Conservation (phyloP, 768 basidiomycete species). For the Russula sp. region DNA sequence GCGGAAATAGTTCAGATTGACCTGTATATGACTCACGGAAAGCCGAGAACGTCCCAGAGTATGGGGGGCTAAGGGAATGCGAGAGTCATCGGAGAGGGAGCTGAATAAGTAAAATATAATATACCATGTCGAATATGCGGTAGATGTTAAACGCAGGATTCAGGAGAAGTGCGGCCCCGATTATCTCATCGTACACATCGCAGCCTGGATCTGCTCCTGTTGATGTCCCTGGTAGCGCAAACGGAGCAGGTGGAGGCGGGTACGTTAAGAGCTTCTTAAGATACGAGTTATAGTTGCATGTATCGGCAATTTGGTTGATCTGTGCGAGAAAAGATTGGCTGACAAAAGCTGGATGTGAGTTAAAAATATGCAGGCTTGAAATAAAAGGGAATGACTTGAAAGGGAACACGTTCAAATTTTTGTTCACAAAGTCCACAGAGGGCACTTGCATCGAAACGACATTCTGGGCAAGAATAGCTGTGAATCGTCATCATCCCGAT, state of each 20-base stretch:
- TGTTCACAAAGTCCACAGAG: conserved; percentile 21
- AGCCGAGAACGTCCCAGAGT: conserved; percentile 29
- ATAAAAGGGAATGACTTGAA: conserved; percentile 18
- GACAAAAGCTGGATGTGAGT: conserved; percentile 4
- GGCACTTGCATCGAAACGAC: neutral
- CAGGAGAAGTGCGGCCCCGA: conserved; percentile 13
- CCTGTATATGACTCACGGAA: conserved; percentile 20
- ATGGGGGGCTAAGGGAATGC: conserved; percentile 18
- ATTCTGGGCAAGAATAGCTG: neutral
- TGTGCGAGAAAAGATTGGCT: conserved; percentile 28
- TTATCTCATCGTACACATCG: conserved; percentile 14
- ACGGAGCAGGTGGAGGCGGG: conserved; percentile 27
- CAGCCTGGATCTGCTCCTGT: conserved; percentile 18
- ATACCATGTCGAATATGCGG: conserved; percentile 30
- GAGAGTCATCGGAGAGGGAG: neutral
- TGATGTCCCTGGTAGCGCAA: conserved; percentile 23
- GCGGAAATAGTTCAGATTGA: too few relatives aligned
- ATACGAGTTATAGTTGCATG: conserved; percentile 25
- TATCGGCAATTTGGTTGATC: conserved; percentile 17
- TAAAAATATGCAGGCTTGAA: neutral
- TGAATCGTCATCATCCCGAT: neutral
- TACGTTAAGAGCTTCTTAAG: conserved; percentile 22
- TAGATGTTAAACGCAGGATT: conserved; percentile 29
- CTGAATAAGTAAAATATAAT: too few relatives aligned
- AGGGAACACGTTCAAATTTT: conserved; percentile 17